Evolutionary conservation across 2,329 filamentous ascomycete species (phyloP), one percentile per base, ranked within the genome.

Genomic region (Exophiala dermatitidis): DNA sequence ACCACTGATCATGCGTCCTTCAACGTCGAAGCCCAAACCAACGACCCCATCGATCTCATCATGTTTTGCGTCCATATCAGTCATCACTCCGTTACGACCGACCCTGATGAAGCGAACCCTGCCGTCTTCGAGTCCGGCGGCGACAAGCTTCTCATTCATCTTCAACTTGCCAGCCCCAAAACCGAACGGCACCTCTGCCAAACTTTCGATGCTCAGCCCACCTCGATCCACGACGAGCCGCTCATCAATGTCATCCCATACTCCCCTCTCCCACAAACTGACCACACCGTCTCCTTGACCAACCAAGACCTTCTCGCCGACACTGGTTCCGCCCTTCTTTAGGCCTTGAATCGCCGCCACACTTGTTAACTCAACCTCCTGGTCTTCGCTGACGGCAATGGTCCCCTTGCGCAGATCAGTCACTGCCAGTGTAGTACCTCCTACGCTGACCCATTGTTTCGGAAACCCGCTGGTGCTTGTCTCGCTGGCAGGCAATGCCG

Each of bases 161-260:
- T 86, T 88, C 10, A 86, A 80, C 50, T 75, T 71, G 6, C 79
- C 78, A 56, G 81, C 76, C 1, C 83, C 83, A 38, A 90, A 74
- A 12, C 80, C 81, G 33, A 85, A 81, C 0, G 90, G 89, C 12
- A 93, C 74, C 48, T 85, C 71, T 1, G 81, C 77, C 56, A 96
- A 74, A n/a, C 83, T 79, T 65, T 97, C 91, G 40, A 96, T 72
- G 55, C 86, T 88, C 68, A 94, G 90, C 42, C 81, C 88, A 5
- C 82, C 85, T 30, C 72, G 69, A 60, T 89, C 84, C 5, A 96
- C 82, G 46, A 86, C 82, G 63, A 96, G 86, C 48, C 90, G 81
- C 71, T 95, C 90, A 62, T 94, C 88, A 68, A 95, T 89, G 68
- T 97, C 91, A 65, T 95, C 90, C 91, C 93, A 97, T 0, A 87